Evolutionary conservation across 257 asterid genomes (phyloP).

Genomic region (Solanum piurae): DNA sequence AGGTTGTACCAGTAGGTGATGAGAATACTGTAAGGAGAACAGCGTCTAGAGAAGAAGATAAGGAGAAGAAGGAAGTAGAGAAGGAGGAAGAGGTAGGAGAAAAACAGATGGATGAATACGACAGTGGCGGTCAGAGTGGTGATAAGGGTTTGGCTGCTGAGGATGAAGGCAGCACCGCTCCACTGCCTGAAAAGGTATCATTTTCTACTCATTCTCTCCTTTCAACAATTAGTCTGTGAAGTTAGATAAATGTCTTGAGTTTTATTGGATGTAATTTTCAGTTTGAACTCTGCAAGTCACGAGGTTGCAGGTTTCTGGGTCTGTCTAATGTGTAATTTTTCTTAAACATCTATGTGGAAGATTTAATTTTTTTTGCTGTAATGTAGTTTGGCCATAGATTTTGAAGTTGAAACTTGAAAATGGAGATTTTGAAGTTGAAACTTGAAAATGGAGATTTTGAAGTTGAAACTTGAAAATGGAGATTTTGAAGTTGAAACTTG

Average conservation of each 20-base stretch:
- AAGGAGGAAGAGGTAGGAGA: constrained; percentile 15
- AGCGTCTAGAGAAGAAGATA: background rate
- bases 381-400: background rate
- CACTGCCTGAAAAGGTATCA: constrained; percentile 72
- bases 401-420: background rate
- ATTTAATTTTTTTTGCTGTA: background rate
- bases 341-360: background rate
- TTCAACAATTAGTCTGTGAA: background rate
- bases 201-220: background rate
- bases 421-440: background rate
- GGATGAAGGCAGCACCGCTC: constrained; percentile 71
- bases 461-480: background rate
- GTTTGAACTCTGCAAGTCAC: background rate
- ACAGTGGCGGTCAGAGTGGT: constrained; percentile 25
- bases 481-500: background rate
- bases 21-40: constrained; percentile 19
- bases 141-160: constrained; percentile 55
- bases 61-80: constrained; percentile 1
- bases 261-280: background rate
- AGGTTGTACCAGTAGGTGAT: constrained; percentile 4
- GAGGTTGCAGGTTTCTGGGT: background rate
- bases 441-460: background rate
- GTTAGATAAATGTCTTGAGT: background rate
- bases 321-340: background rate
- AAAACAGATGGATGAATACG: constrained; percentile 26